Evolutionary conservation across 2,329 filamentous ascomycete genomes (phyloP).

Genomic region (Xylariales sp.): DNA sequence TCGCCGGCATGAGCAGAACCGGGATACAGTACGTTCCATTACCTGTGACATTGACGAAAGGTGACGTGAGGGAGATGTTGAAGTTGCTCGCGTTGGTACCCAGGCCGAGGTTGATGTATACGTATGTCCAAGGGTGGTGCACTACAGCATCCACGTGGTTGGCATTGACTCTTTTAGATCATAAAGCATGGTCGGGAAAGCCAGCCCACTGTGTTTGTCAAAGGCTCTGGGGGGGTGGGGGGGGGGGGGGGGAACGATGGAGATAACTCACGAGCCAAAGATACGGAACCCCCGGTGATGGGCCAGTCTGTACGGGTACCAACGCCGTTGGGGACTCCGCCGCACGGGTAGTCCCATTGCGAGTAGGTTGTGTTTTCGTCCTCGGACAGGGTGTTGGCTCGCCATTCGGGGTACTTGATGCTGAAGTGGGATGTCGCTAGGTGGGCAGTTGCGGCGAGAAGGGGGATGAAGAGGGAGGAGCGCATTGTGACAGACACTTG

Average conservation of each 20-base stretch:
- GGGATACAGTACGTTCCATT: constrained; percentile 64
- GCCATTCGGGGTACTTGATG: constrained; percentile 43
- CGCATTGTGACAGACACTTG: constrained; percentile 13
- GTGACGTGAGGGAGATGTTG: constrained; percentile 62
- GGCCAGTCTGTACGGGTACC: constrained; percentile 51
- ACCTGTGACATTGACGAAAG: constrained; percentile 54
- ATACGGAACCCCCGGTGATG: constrained; percentile 42
- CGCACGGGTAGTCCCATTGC: constrained; percentile 49
- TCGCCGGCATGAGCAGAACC: constrained; percentile 49
- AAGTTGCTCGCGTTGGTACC: constrained; percentile 54
- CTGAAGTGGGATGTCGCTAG: constrained; percentile 44
- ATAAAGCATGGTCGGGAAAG: no score
- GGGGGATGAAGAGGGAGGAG: constrained; percentile 4
- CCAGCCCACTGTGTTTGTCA: no score
- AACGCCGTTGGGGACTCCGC: constrained; percentile 37
- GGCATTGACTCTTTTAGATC: no score
- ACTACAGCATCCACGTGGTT: no score
- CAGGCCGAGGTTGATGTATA: constrained; percentile 50
- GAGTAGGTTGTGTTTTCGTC: constrained; percentile 32
- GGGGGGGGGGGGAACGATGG: no score
- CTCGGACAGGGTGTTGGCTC: constrained; percentile 40
- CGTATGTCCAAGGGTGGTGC: constrained; percentile 47
- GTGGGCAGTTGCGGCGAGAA: constrained; percentile 28
- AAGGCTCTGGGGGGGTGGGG: no score
- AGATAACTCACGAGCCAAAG: no score